Percentiles rank a stretch among this genome's conserved stretches.
Evolutionary conservation across 2,329 filamentous ascomycete species (phyloP).

Genomic region (Exophiala alcalophila): DNA sequence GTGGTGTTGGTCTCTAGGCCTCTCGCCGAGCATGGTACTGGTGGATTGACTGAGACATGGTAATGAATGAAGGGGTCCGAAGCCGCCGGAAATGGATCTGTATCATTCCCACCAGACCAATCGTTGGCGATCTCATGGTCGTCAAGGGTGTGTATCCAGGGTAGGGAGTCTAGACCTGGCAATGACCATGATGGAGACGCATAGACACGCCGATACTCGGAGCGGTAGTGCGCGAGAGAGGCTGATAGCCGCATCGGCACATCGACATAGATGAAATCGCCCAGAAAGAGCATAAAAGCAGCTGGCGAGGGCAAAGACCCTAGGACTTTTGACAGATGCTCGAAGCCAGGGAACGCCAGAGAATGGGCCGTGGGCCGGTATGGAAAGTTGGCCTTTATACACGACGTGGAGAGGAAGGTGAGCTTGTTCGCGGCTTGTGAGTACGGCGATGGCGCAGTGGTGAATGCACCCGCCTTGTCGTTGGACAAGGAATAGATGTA

Average conservation of each 20-base stretch:
- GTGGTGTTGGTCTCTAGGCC: slow-evolving; percentile 57
- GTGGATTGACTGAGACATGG: slow-evolving; percentile 80
- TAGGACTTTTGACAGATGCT: slow-evolving; percentile 69
- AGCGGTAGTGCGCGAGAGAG: slow-evolving; percentile 71
- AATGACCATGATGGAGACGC: slow-evolving; percentile 81
- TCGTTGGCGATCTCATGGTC: slow-evolving; percentile 97
- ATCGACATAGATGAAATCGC: slow-evolving; percentile 58
- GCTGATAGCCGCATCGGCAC: slow-evolving; percentile 77
- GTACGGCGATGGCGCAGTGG: slow-evolving; percentile 69
- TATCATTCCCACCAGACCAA: slow-evolving; percentile 74
- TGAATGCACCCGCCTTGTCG: slow-evolving; percentile 79
- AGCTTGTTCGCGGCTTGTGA: slow-evolving; percentile 65
- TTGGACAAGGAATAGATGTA: slow-evolving; percentile 88
- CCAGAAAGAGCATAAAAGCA: slow-evolving; percentile 65
- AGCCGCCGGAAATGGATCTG: slow-evolving; percentile 74
- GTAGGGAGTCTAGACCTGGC: slow-evolving; percentile 70
- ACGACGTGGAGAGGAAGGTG: slow-evolving; percentile 89
- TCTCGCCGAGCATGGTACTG: slow-evolving; percentile 54
- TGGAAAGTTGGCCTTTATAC: slow-evolving; percentile 85
- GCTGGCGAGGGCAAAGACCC: slow-evolving; percentile 62
- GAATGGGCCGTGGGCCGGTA: slow-evolving; percentile 83
- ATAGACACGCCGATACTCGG: slow-evolving; percentile 94
- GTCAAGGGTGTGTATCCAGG: slow-evolving; percentile 95
- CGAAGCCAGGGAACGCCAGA: slow-evolving; percentile 66
- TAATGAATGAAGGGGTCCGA: slow-evolving; percentile 85